Base-by-base conservation (phyloP, 2,329 filamentous ascomycete species). In the Pseudogymnoascus sp. region DNA sequence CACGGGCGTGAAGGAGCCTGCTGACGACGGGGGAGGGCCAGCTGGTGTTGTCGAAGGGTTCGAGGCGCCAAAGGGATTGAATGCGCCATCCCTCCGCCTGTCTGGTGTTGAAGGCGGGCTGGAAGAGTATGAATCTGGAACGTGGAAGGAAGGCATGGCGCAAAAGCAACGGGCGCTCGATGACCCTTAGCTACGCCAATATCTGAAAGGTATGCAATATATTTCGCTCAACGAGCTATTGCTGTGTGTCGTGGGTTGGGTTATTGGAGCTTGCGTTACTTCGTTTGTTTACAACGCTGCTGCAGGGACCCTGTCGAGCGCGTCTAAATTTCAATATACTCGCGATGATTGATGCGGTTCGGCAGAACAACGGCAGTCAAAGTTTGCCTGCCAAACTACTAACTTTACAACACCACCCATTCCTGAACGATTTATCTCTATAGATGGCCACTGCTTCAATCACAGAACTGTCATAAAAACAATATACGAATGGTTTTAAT, bases 21-120 rank as follows among this genome's bases (percentile, higher is more conserved):
- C 72, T 62, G 75, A 76, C 33, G 79, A 80, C 25, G 81, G 81
- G 1, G 82, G 82, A 62, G 75, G 77, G 39, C 81, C 82, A 53
- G 80, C 80, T 59, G 82, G 82, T 14, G 82, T 85, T 18, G 81
- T 83, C 5, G 82, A 84, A 47, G 79, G 75, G 39, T 73, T 71
- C 39, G 68, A 66, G 39, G 62, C 64, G 30, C 65, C 68, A 62
- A 71, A 72, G 39, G 61, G 65, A 62, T 66, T 67, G 25, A 57
- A 57, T 47, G 67, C 66, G 28, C 63, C 64, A 60, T 64, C 65
- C 66, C 69, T 66, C 53, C 64, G 65, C 25, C 67, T 68, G 43
- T 70, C 68, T 63, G 73, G 73, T 60, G 73, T 75, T 57, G 72
- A 72, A 12, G 71, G 71, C n/a, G 69, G 70, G 59, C 68, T 71